These are phyloP conservation scores for Gnomoniopsis smithogilvyi DNA, from an alignment of 2,329 filamentous ascomycete genomes.

Conservation along the genomic window DNA sequence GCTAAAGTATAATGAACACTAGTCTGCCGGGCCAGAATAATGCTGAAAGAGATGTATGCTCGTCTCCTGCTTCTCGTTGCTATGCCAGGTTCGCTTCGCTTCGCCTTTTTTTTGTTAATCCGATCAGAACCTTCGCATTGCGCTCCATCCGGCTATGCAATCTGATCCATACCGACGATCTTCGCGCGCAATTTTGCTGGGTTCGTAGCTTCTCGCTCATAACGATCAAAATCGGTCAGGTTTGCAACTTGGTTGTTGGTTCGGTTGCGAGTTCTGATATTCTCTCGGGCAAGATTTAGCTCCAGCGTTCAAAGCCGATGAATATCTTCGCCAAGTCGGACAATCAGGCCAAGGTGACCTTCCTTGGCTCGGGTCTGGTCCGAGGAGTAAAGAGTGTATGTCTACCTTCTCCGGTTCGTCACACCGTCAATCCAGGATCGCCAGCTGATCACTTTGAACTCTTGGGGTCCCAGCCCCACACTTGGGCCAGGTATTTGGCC, in stretches of 20 bases:
- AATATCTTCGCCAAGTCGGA: background rate
- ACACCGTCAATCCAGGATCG: background rate
- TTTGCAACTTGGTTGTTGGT: no score
- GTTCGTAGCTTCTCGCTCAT: no score
- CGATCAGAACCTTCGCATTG: no score
- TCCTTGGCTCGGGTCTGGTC: no score
- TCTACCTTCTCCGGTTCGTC: background rate
- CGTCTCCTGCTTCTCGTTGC: background rate
- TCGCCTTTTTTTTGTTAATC: no score
- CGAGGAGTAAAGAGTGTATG: background rate
- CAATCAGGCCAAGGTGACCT: no score
- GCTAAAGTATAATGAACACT: background rate
- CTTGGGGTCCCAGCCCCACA: slow-evolving; percentile 85
- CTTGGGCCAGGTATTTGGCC: slow-evolving; percentile 86
- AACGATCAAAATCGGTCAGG: no score
- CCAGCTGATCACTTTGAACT: slow-evolving; percentile 5
- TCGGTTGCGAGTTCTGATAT: background rate
- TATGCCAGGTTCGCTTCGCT: background rate
- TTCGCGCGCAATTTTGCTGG: no score
- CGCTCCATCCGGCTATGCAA: no score
- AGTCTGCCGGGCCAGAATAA: background rate
- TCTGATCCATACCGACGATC: no score
- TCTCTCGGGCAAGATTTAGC: background rate
- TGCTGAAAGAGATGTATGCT: background rate
- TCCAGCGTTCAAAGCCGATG: no score